Percentiles rank a stretch among this genome's conserved stretches.
These are phyloP conservation scores for Cerioporus squamosus DNA, from an alignment of 1,284 basidiomycete species.

Conservation along the genomic window DNA sequence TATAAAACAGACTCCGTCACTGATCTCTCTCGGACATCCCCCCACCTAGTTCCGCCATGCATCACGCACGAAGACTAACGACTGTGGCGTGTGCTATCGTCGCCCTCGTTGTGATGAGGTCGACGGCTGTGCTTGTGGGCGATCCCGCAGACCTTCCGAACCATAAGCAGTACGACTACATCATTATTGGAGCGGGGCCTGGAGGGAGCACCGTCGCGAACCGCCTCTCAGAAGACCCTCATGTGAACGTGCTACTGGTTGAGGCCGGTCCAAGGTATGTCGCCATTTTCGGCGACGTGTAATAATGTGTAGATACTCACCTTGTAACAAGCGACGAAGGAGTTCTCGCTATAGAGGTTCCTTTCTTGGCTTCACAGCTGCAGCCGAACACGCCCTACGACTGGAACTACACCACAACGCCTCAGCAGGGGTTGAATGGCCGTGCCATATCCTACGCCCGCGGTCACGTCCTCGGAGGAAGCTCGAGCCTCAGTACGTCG, in stretches of 20 bases:
- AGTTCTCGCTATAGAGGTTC: constrained; percentile 27
- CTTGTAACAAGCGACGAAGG: constrained; percentile 27
- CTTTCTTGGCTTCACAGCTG: constrained; percentile 27
- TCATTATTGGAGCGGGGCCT: not conserved
- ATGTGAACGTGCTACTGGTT: constrained; percentile 24
- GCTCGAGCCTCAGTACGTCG: constrained; percentile 41
- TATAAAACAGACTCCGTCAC: too few relatives aligned
- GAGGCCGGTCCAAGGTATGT: constrained; percentile 25
- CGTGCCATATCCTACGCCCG: constrained; percentile 36
- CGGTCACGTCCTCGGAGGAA: constrained; percentile 42
- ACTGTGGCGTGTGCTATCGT: too few relatives aligned
- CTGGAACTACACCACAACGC: constrained; percentile 43
- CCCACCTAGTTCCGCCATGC: too few relatives aligned
- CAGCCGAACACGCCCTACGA: constrained; percentile 28
- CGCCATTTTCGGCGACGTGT: not conserved
- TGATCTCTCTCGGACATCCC: too few relatives aligned
- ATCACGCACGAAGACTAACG: too few relatives aligned
- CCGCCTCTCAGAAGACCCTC: constrained; percentile 24
- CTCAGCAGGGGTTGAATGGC: constrained; percentile 36
- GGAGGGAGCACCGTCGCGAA: constrained; percentile 25
- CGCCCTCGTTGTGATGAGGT: too few relatives aligned
- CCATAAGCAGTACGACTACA: constrained; percentile 33
- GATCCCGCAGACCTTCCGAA: not conserved
- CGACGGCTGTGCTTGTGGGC: not conserved
- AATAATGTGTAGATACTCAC: not conserved